Percentiles rank a stretch among this genome's conserved stretches.
phyloP scores from a whole-genome alignment of 345 rosid species.

The Gossypium arboreum region DNA sequence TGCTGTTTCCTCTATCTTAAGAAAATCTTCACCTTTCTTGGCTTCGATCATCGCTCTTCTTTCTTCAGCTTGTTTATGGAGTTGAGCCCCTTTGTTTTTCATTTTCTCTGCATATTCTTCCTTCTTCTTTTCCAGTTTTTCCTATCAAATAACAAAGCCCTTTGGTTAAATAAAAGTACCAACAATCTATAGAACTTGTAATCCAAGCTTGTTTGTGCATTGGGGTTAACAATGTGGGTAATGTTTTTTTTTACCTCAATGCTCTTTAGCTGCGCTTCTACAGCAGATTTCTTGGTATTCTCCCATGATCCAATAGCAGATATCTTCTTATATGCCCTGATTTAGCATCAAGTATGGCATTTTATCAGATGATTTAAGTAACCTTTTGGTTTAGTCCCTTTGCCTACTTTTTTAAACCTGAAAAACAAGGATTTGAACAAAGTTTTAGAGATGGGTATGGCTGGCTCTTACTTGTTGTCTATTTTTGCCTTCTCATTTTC shows the following conservation, averaged over 20 bases:
- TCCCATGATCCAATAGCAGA: slow-evolving; percentile 60
- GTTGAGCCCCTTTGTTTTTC: slow-evolving; percentile 54
- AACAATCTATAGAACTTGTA: background rate
- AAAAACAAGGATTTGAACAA: background rate
- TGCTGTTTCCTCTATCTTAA: slow-evolving; percentile 47
- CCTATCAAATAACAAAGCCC: slow-evolving; percentile 31
- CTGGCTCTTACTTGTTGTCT: slow-evolving; percentile 59
- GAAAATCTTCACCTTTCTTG: slow-evolving; percentile 34
- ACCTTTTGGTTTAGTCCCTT: background rate
- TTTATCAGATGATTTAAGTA: background rate
- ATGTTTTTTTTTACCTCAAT: slow-evolving; percentile 46
- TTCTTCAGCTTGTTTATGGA: slow-evolving; percentile 58
- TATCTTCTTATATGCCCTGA: slow-evolving; percentile 56
- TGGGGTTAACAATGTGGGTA: background rate
- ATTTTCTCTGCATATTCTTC: slow-evolving; percentile 48
- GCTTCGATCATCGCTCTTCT: slow-evolving; percentile 59
- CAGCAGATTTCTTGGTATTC: slow-evolving; percentile 46
- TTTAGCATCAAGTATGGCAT: background rate
- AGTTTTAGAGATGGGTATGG: background rate
- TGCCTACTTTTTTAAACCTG: background rate
- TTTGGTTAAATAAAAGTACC: background rate
- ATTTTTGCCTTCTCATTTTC: slow-evolving; percentile 79
- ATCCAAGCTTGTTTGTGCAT: background rate
- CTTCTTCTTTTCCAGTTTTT: slow-evolving; percentile 52
- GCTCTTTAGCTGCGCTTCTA: slow-evolving; percentile 45